These are phyloP conservation scores for Kalmusia sp. DNA, from an alignment of 2,329 filamentous ascomycete genomes.

Conservation along the genomic window DNA sequence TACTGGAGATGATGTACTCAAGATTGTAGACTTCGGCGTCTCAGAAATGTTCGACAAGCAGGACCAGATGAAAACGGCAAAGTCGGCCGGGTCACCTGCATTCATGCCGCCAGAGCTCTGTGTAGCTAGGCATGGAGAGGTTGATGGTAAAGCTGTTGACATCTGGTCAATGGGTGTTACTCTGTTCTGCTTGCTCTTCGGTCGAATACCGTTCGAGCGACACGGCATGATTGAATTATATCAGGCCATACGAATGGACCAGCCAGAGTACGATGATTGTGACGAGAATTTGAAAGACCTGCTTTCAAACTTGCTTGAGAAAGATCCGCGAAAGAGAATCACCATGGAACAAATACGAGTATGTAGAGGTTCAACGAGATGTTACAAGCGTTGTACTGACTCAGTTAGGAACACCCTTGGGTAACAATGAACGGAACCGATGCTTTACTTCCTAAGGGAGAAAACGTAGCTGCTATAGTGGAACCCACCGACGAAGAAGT, in stretches of 20 bases:
- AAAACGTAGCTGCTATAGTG: constrained; percentile 83
- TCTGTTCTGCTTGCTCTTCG: constrained; percentile 90
- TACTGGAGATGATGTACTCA: constrained; percentile 90
- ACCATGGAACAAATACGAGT: constrained; percentile 83
- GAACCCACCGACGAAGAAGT: constrained; percentile 89
- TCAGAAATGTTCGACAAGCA: constrained; percentile 97
- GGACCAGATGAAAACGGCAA: constrained; percentile 85
- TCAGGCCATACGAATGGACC: constrained; percentile 80
- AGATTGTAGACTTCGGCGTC: constrained; percentile 98
- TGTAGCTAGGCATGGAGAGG: constrained; percentile 81
- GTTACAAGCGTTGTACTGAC: constrained; percentile 17
- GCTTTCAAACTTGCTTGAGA: constrained; percentile 77
- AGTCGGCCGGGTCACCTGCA: constrained; percentile 92
- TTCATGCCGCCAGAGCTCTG: constrained; percentile 95
- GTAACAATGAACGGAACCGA: constrained; percentile 83
- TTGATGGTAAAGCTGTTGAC: constrained; percentile 88
- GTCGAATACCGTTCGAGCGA: constrained; percentile 84
- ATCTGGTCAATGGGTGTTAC: constrained; percentile 99
- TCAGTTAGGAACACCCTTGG: constrained; percentile 84
- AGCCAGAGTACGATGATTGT: constrained; percentile 66
- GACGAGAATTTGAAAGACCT: constrained; percentile 76
- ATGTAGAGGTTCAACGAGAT: constrained; percentile 42
- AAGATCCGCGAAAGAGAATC: constrained; percentile 83
- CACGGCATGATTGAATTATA: constrained; percentile 84
- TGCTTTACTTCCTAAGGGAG: constrained; percentile 77